These are phyloP conservation scores for Malania oleifera DNA, from an alignment of 164 flowering plant genomes.

Conservation along the genomic window DNA sequence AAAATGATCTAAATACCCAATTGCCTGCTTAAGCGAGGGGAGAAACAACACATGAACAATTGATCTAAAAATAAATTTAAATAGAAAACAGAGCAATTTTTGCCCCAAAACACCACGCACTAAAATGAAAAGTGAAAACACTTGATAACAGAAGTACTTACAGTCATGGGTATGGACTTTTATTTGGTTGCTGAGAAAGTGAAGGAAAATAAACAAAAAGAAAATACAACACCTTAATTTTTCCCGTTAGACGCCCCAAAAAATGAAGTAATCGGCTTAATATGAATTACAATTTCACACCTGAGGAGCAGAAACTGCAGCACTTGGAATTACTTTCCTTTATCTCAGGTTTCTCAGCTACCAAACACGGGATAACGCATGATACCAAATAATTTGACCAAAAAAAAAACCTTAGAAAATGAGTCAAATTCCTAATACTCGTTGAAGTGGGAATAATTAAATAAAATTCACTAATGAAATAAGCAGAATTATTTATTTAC, in stretches of 20 bases:
- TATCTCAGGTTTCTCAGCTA: background rate
- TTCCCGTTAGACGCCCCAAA: background rate
- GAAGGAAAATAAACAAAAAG: background rate
- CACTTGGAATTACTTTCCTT: background rate
- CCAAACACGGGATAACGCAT: background rate
- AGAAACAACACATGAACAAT: too few species aligned
- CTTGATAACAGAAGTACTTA: background rate
- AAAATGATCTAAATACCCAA: too few species aligned
- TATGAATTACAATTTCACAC: too few species aligned
- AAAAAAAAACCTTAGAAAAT: too few species aligned
- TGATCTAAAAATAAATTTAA: background rate
- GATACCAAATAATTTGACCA: too few species aligned
- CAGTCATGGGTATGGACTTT: background rate
- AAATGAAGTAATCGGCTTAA: background rate
- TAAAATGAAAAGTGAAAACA: background rate
- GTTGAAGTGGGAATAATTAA: too few species aligned
- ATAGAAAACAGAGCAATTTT: background rate
- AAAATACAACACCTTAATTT: background rate
- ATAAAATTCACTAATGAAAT: too few species aligned
- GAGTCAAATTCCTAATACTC: too few species aligned
- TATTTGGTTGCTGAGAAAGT: background rate
- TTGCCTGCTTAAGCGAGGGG: too few species aligned
- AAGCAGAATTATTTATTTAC: too few species aligned
- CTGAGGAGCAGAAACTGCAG: background rate
- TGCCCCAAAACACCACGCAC: background rate